phyloP scores from a whole-genome alignment of 1,284 basidiomycete species.

The Neonothopanus nambi region DNA sequence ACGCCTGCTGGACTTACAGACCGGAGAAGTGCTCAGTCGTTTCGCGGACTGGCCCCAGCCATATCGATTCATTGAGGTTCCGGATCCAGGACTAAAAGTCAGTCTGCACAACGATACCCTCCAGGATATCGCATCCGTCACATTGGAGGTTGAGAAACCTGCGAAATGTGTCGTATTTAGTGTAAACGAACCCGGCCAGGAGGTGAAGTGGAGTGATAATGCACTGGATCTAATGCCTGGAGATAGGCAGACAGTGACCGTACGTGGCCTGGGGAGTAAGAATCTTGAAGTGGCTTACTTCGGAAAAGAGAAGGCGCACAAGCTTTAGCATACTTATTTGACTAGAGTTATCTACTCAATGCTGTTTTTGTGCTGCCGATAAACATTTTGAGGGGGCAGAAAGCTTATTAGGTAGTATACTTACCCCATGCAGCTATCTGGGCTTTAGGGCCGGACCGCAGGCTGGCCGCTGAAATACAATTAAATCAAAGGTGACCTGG shows the following conservation, averaged over 20 bases:
- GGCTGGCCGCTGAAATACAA: too few species aligned
- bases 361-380: too few species aligned
- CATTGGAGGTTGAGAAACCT: slow-evolving; percentile 38
- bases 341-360: too few species aligned
- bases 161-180: slow-evolving; percentile 52
- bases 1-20: slow-evolving; percentile 35
- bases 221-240: slow-evolving; percentile 56
- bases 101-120: slow-evolving; percentile 19
- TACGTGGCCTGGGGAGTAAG: slow-evolving; percentile 29
- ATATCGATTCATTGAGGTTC: slow-evolving; percentile 48
- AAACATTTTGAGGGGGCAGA: too few species aligned
- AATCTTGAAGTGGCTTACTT: slow-evolving; percentile 30
- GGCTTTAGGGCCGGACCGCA: too few species aligned
- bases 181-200: slow-evolving; percentile 34
- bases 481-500: too few species aligned
- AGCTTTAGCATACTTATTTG: background rate
- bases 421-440: too few species aligned
- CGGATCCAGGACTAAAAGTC: slow-evolving; percentile 36
- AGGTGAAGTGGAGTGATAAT: slow-evolving; percentile 51
- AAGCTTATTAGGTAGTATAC: too few species aligned
- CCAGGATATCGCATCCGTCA: slow-evolving; percentile 22
- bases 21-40: slow-evolving; percentile 43
- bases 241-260: slow-evolving; percentile 38
- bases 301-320: slow-evolving; percentile 27
- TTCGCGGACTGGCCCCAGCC: slow-evolving; percentile 61